phyloP scores from a whole-genome alignment of 352 stramenopile genomes.

The Phytophthora idaei region DNA sequence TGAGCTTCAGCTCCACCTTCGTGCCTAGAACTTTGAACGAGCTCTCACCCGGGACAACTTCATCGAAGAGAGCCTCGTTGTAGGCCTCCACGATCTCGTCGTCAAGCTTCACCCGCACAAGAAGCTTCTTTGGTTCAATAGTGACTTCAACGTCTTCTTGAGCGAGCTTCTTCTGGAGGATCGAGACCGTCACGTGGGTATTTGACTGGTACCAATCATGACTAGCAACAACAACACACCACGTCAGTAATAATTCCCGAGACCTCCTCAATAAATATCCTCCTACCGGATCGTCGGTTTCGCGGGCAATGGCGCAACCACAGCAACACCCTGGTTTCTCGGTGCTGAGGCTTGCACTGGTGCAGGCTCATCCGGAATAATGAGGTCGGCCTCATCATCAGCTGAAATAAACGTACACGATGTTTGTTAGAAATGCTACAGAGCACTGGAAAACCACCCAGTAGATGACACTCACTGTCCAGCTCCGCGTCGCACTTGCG shows the following conservation, averaged over 20 bases:
- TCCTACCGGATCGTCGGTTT: constrained; percentile 41
- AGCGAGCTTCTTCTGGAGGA: constrained; percentile 83
- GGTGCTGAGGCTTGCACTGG: constrained; percentile 6
- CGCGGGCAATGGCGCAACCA: constrained; percentile 19
- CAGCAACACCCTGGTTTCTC: constrained; percentile 30
- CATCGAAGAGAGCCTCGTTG: constrained; percentile 72
- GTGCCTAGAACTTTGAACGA: constrained; percentile 63
- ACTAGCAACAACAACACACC: constrained; percentile 29
- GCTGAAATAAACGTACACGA: constrained; percentile 13
- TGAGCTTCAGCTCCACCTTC: constrained; percentile 87
- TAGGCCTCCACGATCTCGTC: constrained; percentile 64
- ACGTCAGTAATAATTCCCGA: constrained; percentile 9
- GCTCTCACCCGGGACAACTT: constrained; percentile 61
- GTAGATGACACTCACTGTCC: constrained; percentile 47
- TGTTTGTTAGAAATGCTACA: neutral
- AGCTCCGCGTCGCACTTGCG: constrained; percentile 89
- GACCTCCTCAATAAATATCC: neutral
- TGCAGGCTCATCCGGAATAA: constrained; percentile 31
- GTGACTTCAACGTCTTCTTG: constrained; percentile 66
- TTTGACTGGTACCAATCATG: constrained; percentile 90
- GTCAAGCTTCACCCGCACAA: constrained; percentile 56
- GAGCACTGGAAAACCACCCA: neutral
- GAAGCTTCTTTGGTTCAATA: constrained; percentile 59
- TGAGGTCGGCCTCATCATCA: constrained; percentile 30
- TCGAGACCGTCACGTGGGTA: constrained; percentile 80